A percentile compares a stretch with the other conserved stretches of the same genome.
phyloP scores from a whole-genome alignment of 768 basidiomycete species.

The Pilatotrama ljubarskyi region DNA sequence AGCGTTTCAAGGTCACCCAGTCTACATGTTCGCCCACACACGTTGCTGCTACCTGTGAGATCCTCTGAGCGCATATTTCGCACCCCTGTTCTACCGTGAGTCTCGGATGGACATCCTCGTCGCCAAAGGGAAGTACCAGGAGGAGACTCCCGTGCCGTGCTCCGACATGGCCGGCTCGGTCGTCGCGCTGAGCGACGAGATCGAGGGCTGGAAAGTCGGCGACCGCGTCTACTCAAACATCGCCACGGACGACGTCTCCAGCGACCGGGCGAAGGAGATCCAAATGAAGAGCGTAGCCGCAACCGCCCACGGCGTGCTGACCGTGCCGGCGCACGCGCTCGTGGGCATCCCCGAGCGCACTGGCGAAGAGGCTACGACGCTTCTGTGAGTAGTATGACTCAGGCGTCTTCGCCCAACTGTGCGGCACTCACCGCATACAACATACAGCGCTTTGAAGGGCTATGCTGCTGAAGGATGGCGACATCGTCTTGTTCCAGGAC shows the following conservation, averaged over 20 bases:
- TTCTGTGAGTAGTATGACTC: slow-evolving; percentile 44
- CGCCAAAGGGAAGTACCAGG: slow-evolving; percentile 39
- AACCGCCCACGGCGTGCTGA: slow-evolving; percentile 49
- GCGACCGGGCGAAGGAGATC: slow-evolving; percentile 40
- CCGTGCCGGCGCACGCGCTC: slow-evolving; percentile 36
- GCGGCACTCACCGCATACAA: slow-evolving; percentile 69
- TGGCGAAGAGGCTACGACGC: slow-evolving; percentile 64
- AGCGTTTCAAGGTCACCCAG: too few relatives aligned
- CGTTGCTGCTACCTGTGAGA: too few relatives aligned
- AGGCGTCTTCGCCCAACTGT: slow-evolving; percentile 36
- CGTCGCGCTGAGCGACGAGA: slow-evolving; percentile 42
- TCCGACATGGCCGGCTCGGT: slow-evolving; percentile 63
- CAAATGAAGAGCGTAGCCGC: slow-evolving; percentile 45
- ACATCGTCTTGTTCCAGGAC: slow-evolving; percentile 56
- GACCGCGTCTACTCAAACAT: slow-evolving; percentile 61
- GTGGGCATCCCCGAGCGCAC: slow-evolving; percentile 55
- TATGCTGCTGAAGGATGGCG: slow-evolving; percentile 54
- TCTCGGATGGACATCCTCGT: slow-evolving; percentile 51
- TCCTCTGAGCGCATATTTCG: too few relatives aligned
- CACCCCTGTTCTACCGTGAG: too few relatives aligned
- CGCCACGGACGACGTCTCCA: slow-evolving; percentile 46
- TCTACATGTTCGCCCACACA: too few relatives aligned
- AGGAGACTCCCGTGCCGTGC: slow-evolving; percentile 28
- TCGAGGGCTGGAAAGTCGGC: slow-evolving; percentile 51
- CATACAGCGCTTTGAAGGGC: slow-evolving; percentile 51